phyloP scores from a whole-genome alignment of 2,329 filamentous ascomycete genomes.

The Zalaria sp. region DNA sequence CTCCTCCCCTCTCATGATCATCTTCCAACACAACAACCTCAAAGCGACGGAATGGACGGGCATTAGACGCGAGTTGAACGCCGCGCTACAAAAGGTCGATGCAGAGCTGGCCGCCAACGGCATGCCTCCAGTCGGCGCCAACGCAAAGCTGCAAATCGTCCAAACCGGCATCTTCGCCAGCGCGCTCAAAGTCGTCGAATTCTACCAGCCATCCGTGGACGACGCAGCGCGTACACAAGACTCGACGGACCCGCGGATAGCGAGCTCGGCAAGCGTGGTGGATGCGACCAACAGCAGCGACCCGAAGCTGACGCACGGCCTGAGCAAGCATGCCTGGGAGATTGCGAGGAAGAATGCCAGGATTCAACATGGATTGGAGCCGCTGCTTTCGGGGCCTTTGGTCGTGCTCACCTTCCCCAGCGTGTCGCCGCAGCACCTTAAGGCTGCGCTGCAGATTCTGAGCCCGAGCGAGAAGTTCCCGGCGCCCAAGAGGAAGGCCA shows the following conservation, averaged over 20 bases:
- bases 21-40: conserved; percentile 74
- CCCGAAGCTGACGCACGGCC: conserved; percentile 42
- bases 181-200: conserved; percentile 75
- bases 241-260: conserved; percentile 16
- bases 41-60: conserved; percentile 61
- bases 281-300: conserved; percentile 27
- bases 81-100: conserved; percentile 50
- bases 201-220: conserved; percentile 37
- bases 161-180: conserved; percentile 81
- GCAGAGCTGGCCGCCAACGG: conserved; percentile 45
- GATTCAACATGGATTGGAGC: conserved; percentile 48
- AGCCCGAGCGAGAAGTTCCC: conserved; percentile 62
- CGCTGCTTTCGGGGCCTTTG: conserved; percentile 69
- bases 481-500: conserved; percentile 60
- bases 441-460: conserved; percentile 65
- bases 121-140: conserved; percentile 33
- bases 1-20: conserved; percentile 68
- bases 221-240: conserved; percentile 8
- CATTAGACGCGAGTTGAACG: conserved; percentile 54
- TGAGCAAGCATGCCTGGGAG: conserved; percentile 41
- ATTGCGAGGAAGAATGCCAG: conserved; percentile 33
- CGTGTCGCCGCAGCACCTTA: conserved; percentile 73
- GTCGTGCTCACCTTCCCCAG: conserved; percentile 67
- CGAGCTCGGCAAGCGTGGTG: conserved; percentile 19
- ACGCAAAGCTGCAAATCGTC: conserved; percentile 61